phyloP scores from a whole-genome alignment of 345 rosid species.

The Microcos paniculata region DNA sequence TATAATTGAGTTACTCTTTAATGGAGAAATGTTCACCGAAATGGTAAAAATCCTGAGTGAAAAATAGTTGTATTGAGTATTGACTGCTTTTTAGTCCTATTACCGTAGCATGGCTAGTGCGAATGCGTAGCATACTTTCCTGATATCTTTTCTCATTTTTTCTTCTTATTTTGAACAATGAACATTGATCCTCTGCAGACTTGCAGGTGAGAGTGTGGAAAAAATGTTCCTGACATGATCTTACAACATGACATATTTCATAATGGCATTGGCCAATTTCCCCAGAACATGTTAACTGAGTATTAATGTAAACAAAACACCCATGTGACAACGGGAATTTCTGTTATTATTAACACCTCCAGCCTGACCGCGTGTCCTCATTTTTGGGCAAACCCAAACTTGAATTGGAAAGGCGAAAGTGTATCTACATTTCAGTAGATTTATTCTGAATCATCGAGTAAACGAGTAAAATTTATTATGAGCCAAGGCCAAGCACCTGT shows the following conservation, averaged over 20 bases:
- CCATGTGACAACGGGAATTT: conserved; percentile 23
- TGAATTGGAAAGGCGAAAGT: conserved; percentile 9
- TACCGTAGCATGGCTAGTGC: too few relatives aligned
- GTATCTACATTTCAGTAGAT: background rate
- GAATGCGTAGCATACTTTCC: background rate
- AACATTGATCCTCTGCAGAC: background rate
- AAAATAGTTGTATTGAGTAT: too few relatives aligned
- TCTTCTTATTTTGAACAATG: background rate
- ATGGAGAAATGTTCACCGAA: background rate
- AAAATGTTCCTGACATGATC: background rate
- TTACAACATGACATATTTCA: background rate
- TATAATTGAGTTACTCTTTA: background rate
- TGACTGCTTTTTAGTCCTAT: too few relatives aligned
- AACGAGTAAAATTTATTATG: conserved; percentile 12
- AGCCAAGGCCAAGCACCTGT: conserved; percentile 4
- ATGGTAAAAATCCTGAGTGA: background rate
- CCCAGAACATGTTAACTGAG: background rate
- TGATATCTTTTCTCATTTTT: background rate
- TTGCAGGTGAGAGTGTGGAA: background rate
- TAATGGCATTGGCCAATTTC: background rate
- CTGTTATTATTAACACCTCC: conserved; percentile 6
- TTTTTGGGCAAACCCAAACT: background rate
- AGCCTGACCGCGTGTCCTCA: conserved; percentile 1
- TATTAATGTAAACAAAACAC: conserved; percentile 11
- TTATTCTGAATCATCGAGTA: background rate